Evolutionary conservation across 2,329 filamentous ascomycete species (phyloP).

Genomic region (Cordyceps javanica): DNA sequence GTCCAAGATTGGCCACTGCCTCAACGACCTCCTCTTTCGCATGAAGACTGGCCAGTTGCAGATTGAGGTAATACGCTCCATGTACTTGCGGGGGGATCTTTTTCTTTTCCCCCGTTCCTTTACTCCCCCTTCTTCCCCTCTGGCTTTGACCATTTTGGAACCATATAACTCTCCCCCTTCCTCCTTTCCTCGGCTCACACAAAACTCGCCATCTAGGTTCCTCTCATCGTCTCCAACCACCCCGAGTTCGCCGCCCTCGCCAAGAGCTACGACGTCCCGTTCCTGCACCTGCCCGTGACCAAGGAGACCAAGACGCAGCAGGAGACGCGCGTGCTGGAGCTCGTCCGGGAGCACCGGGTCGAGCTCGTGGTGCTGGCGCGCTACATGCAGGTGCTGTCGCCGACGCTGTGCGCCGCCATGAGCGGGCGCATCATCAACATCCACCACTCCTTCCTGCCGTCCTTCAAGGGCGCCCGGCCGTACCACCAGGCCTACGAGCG

Average conservation of each 20-base stretch:
- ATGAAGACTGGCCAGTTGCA: slow-evolving; percentile 66
- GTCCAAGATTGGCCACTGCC: slow-evolving; percentile 80
- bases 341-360: slow-evolving; percentile 62
- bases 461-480: slow-evolving; percentile 82
- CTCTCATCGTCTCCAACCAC: slow-evolving; percentile 78
- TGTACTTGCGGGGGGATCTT: too few species aligned
- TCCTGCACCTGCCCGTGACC: slow-evolving; percentile 74
- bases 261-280: slow-evolving; percentile 67
- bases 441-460: slow-evolving; percentile 80
- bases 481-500: slow-evolving; percentile 85
- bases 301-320: slow-evolving; percentile 72
- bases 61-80: slow-evolving; percentile 45
- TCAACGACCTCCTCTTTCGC: slow-evolving; percentile 79
- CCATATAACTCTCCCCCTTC: not conserved
- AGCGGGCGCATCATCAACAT: slow-evolving; percentile 87
- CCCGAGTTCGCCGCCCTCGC: slow-evolving; percentile 65
- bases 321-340: slow-evolving; percentile 63
- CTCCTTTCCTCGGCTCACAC: not conserved
- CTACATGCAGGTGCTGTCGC: slow-evolving; percentile 83
- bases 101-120: too few species aligned
- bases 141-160: too few species aligned
- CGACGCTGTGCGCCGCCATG: slow-evolving; percentile 69
- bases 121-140: not conserved
- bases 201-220: slow-evolving; percentile 42
- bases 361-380: slow-evolving; percentile 76